Conservation (phyloP, 1,284 basidiomycete genomes). For the Malassezia vespertilionis region DNA sequence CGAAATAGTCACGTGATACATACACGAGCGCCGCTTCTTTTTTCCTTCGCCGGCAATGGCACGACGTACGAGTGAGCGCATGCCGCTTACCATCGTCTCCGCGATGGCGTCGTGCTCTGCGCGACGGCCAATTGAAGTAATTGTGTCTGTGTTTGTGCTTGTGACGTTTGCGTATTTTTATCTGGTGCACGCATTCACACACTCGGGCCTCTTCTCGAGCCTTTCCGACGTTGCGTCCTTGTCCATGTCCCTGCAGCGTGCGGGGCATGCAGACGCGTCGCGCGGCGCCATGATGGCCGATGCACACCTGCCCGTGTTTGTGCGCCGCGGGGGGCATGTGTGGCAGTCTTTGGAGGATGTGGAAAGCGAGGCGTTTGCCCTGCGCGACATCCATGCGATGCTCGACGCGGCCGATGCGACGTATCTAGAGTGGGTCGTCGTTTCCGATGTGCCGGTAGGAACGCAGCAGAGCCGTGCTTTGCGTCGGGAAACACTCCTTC, state of each 20-base stretch:
- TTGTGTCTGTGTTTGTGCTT: slow-evolving; percentile 72
- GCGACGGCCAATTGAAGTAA: slow-evolving; percentile 59
- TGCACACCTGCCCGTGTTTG: slow-evolving; percentile 9
- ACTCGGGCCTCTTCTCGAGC: slow-evolving; percentile 50
- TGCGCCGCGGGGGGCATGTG: not conserved
- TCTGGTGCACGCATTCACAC: slow-evolving; percentile 69
- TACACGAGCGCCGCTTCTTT: too few species aligned
- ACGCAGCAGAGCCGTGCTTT: not conserved
- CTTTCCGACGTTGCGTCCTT: slow-evolving; percentile 20
- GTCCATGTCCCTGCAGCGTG: slow-evolving; percentile 2
- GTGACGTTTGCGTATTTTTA: slow-evolving; percentile 86
- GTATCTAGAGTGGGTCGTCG: slow-evolving; percentile 15
- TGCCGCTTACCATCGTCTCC: not conserved
- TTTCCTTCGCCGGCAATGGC: not conserved
- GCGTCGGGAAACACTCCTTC: slow-evolving; percentile 5
- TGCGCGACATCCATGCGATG: not conserved
- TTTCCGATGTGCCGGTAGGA: slow-evolving; percentile 4
- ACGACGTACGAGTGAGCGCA: not conserved
- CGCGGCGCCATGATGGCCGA: not conserved
- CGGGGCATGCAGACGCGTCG: not conserved
- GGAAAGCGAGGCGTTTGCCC: not conserved
- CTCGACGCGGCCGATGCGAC: not conserved
- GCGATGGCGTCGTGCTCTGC: slow-evolving; percentile 22
- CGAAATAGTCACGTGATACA: not conserved
- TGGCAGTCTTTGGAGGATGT: slow-evolving; percentile 8